A percentile compares a stretch with the other conserved stretches of the same genome.
phyloP scores from a whole-genome alignment of 2,329 filamentous ascomycete species.

The Trichoderma breve region DNA sequence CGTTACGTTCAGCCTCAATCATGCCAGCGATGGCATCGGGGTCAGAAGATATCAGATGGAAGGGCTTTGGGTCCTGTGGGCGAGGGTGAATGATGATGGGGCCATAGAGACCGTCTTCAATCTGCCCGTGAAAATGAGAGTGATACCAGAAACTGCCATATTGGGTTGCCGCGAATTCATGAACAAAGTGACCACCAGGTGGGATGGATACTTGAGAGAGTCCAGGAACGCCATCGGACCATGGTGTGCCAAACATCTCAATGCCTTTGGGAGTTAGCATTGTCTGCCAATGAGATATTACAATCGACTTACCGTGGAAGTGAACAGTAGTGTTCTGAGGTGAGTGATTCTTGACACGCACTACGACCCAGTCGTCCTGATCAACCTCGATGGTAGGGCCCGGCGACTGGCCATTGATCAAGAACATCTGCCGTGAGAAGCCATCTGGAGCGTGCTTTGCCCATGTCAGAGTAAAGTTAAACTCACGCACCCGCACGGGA shows the following conservation, averaged over 20 bases:
- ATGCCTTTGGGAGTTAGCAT: conserved; percentile 35
- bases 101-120: conserved; percentile 60
- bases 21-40: conserved; percentile 44
- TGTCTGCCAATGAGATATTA: not conserved
- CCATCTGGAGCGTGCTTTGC: conserved; percentile 44
- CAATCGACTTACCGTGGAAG: conserved; percentile 42
- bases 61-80: conserved; percentile 40
- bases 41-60: conserved; percentile 44
- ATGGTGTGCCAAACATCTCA: conserved; percentile 52
- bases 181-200: conserved; percentile 48
- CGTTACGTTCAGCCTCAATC: conserved; percentile 45
- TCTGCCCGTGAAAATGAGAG: conserved; percentile 53
- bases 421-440: conserved; percentile 41
- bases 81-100: conserved; percentile 50
- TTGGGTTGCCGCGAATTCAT: conserved; percentile 54
- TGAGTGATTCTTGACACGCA: conserved; percentile 46
- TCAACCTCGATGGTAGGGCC: conserved; percentile 57
- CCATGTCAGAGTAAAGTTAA: conserved; percentile 37
- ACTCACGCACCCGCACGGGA: conserved; percentile 18
- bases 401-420: conserved; percentile 61
- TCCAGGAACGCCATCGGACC: conserved; percentile 60
- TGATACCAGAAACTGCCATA: conserved; percentile 63
- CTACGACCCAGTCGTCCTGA: conserved; percentile 49
- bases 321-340: conserved; percentile 50
- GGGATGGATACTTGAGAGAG: conserved; percentile 53